Evolutionary conservation across 2,329 filamentous ascomycete species (phyloP).

Genomic region (Aspergillus tamarii): DNA sequence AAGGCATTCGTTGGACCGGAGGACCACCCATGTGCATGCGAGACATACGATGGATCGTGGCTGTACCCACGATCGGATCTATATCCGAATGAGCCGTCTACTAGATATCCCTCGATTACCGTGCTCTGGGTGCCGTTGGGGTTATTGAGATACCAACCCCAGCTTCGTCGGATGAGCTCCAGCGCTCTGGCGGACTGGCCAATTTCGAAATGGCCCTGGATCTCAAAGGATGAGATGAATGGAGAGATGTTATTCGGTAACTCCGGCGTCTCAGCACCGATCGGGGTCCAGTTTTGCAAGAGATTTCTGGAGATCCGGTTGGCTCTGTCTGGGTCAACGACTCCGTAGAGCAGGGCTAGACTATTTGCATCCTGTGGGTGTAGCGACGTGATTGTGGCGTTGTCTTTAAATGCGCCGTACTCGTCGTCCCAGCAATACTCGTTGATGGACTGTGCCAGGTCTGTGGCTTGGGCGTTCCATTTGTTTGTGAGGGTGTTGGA

Average conservation of each 20-base stretch:
- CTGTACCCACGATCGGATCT: slow-evolving; percentile 55
- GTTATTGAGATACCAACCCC: slow-evolving; percentile 65
- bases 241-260: slow-evolving; percentile 61
- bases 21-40: slow-evolving; percentile 46
- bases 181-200: slow-evolving; percentile 56
- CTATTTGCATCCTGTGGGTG: slow-evolving; percentile 65
- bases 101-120: slow-evolving; percentile 62
- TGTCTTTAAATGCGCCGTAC: slow-evolving; percentile 59
- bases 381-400: slow-evolving; percentile 54
- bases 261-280: slow-evolving; percentile 60
- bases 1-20: slow-evolving; percentile 47
- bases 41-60: slow-evolving; percentile 12
- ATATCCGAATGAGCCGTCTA: slow-evolving; percentile 62
- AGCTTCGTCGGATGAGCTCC: slow-evolving; percentile 58
- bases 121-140: slow-evolving; percentile 62
- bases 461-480: slow-evolving; percentile 42
- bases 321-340: slow-evolving; percentile 43
- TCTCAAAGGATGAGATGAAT: slow-evolving; percentile 63
- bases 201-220: slow-evolving; percentile 59
- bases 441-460: slow-evolving; percentile 52
- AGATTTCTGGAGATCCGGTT: slow-evolving; percentile 50
- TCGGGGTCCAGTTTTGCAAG: slow-evolving; percentile 57
- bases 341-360: slow-evolving; percentile 55
- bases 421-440: slow-evolving; percentile 52
- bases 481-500: slow-evolving; percentile 44